Conservation (phyloP, 2,329 filamentous ascomycete genomes). For the Hypoxylon sp. region DNA sequence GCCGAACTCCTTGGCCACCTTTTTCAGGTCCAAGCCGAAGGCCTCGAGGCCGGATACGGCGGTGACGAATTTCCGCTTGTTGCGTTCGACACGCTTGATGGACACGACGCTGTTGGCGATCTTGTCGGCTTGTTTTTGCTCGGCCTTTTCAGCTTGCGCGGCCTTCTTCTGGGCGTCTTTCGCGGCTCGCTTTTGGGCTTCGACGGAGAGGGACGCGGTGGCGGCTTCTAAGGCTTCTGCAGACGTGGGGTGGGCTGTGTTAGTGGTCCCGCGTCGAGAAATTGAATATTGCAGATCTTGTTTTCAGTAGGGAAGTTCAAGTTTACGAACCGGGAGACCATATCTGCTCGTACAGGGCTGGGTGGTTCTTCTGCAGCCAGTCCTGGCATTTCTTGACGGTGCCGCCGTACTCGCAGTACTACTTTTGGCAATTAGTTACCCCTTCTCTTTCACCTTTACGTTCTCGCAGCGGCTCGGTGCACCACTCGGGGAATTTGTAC, state of each 20-base stretch:
- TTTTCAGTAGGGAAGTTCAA: background rate
- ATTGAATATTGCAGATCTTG: background rate
- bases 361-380: constrained; percentile 86
- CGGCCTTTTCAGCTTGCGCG: constrained; percentile 89
- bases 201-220: constrained; percentile 87
- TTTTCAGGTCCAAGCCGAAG: constrained; percentile 94
- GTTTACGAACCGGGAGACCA: constrained; percentile 82
- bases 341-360: constrained; percentile 80
- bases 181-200: constrained; percentile 92
- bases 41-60: constrained; percentile 91
- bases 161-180: constrained; percentile 98
- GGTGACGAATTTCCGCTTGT: constrained; percentile 98
- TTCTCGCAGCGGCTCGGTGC: constrained; percentile 4
- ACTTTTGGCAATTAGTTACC: constrained; percentile 53
- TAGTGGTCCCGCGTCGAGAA: constrained; percentile 7
- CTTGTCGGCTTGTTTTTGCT: constrained; percentile 85
- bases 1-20: constrained; percentile 94
- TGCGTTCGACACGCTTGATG: constrained; percentile 97
- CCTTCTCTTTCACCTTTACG: background rate
- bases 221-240: constrained; percentile 86
- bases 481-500: constrained; percentile 14
- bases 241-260: constrained; percentile 1
- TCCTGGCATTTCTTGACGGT: constrained; percentile 97
- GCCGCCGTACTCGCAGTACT: constrained; percentile 99
- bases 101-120: constrained; percentile 86